Evolutionary conservation across 129 eudicot genomes (phyloP), one percentile per base, ranked within the genome.

Genomic region (Chrysanthemum lavandulifolium): DNA sequence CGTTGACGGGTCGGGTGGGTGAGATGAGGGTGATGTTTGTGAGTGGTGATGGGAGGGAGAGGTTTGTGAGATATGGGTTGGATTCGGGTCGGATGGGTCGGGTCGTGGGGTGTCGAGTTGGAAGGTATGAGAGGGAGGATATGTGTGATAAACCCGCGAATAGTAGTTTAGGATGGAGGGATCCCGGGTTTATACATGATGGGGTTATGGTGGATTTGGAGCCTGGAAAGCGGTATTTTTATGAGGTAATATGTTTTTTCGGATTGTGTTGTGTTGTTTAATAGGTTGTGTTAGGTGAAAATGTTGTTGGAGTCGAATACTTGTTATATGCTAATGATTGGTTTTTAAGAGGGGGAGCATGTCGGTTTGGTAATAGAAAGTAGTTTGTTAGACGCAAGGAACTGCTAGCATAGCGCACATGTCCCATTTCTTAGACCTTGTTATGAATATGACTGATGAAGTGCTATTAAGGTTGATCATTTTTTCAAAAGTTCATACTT

Each of bases 1-100:
- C 96, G 31, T 77, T 84, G 75, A 86, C 96, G 74, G 99, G 87
- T 57, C 45, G 27, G 25, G 80, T 10, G 2, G 91, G 79, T 54
- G 97, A 95, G 84, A 95, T 95, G 96, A 74, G 99, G 81, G 97
- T 88, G 5, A 80, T 86, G 99, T 95, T 95, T 73, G 85, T 94
- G 84, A 89, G 84, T 23, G 82, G 78, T 6, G 86, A 85, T 72
- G 99, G 94, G 68, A 76, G 69, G 57, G 86, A 83, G 83, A 83
- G 86, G 31, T 82, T 73, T 54, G 97, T 95, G 76, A 88, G 56
- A 69, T 95, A 85, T 54, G 99, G 99, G 72, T 76, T 68, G 89
- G 50, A 47, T 25, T 61, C 31, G 55, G 72, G 40, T 68, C 51
- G 45, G 67, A 14, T 86, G 92, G 81, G 60, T 45, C 78, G 54